These are phyloP conservation scores for Pyrus communis DNA, from an alignment of 306 rosid genomes.

Conservation along the genomic window DNA sequence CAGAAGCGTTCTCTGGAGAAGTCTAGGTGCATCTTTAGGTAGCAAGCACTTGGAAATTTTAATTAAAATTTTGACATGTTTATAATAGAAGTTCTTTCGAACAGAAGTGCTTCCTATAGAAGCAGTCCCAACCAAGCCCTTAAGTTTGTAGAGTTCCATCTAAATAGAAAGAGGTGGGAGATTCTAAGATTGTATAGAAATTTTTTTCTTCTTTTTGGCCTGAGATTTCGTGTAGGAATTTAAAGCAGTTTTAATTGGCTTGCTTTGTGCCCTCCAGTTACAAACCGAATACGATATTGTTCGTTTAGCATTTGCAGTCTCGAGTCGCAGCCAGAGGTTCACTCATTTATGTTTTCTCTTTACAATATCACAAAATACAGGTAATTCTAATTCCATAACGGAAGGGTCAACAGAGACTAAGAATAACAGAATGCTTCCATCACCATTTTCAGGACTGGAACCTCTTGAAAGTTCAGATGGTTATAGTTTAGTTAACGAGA, in stretches of 20 bases:
- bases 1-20: not conserved
- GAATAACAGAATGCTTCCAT: slow-evolving; percentile 16
- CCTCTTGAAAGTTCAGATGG: slow-evolving; percentile 42
- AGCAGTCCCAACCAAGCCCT: not conserved
- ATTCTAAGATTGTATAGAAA: not conserved
- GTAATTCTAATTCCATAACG: slow-evolving; percentile 32
- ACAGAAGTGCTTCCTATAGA: no score
- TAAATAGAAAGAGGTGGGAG: not conserved
- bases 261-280: not conserved
- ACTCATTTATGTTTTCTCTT: slow-evolving; percentile 22
- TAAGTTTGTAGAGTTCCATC: not conserved
- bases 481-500: slow-evolving; percentile 58
- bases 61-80: not conserved
- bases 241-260: not conserved
- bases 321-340: not conserved
- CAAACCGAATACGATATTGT: not conserved
- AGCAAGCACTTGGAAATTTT: not conserved
- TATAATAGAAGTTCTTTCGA: no score
- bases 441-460: slow-evolving; percentile 31
- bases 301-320: not conserved
- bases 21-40: not conserved
- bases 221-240: not conserved
- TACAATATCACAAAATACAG: slow-evolving; percentile 29
- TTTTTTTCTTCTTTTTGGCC: not conserved
- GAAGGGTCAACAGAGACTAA: slow-evolving; percentile 41